Evolutionary conservation across 805 yeast genomes (phyloP).

Genomic region (Metschnikowia gelsemii): DNA sequence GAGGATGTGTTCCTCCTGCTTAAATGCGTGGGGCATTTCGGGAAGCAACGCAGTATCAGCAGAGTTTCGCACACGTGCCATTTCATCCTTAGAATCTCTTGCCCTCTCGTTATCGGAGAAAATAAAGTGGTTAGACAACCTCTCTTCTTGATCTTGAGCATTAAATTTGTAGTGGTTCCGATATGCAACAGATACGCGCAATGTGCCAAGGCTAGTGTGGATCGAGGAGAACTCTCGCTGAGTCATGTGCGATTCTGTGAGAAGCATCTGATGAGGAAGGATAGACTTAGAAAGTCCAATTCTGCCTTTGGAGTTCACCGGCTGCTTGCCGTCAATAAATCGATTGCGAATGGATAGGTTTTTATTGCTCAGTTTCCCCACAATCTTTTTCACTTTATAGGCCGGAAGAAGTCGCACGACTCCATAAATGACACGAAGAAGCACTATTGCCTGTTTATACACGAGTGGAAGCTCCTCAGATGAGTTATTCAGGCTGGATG

Average conservation of each 20-base stretch:
- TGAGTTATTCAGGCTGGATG: constrained; percentile 12
- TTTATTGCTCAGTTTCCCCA: constrained; percentile 21
- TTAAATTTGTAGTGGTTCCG: constrained; percentile 69
- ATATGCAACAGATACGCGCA: constrained; percentile 76
- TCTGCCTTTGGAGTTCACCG: constrained; percentile 79
- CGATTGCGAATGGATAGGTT: constrained; percentile 54
- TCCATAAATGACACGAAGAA: constrained; percentile 73
- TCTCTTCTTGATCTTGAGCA: constrained; percentile 64
- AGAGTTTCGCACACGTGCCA: no score
- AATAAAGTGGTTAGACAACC: constrained; percentile 57
- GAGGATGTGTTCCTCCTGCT: background rate
- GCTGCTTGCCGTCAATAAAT: constrained; percentile 71
- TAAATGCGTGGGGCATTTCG: background rate
- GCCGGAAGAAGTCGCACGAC: constrained; percentile 69
- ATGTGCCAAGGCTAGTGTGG: constrained; percentile 69
- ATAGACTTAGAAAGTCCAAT: constrained; percentile 77
- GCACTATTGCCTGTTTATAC: constrained; percentile 70
- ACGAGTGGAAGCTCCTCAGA: constrained; percentile 61
- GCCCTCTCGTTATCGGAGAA: constrained; percentile 38
- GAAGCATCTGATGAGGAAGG: constrained; percentile 41
- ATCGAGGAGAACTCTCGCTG: constrained; percentile 70
- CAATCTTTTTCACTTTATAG: constrained; percentile 50
- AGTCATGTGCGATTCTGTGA: constrained; percentile 49
- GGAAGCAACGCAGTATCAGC: background rate
- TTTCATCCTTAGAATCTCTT: constrained; percentile 5